These are phyloP conservation scores for Suillus discolor DNA, from an alignment of 768 basidiomycete species.

Conservation along the genomic window DNA sequence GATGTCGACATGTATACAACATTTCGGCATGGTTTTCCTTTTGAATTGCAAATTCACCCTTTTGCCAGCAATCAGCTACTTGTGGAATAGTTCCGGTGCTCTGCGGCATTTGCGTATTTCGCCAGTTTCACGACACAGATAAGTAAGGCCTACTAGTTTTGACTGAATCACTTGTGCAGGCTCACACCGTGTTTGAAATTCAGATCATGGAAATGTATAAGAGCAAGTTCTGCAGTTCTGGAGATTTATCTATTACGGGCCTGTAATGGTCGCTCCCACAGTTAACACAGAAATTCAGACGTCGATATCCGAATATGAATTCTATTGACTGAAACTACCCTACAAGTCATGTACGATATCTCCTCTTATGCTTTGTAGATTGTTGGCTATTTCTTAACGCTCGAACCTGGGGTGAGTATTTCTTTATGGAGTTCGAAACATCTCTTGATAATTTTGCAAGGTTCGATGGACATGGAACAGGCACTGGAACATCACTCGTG, in stretches of 20 bases:
- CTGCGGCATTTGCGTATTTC: too few relatives aligned
- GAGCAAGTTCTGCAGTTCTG: background rate
- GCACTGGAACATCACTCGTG: background rate
- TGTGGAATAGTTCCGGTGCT: too few relatives aligned
- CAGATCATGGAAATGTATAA: background rate
- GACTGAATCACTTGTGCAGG: too few relatives aligned
- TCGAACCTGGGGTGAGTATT: background rate
- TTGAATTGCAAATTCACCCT: too few relatives aligned
- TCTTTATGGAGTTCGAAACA: background rate
- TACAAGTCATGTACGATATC: background rate
- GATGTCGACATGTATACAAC: too few relatives aligned
- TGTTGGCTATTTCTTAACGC: background rate
- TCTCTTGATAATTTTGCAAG: background rate
- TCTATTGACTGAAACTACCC: background rate
- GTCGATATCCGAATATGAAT: too few relatives aligned
- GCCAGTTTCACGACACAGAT: too few relatives aligned
- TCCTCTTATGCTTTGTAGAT: background rate
- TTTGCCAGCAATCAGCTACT: too few relatives aligned
- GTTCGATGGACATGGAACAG: conserved; percentile 10
- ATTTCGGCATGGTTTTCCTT: too few relatives aligned
- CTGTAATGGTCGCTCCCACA: background rate
- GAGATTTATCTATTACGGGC: background rate
- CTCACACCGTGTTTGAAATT: background rate
- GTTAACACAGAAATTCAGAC: background rate
- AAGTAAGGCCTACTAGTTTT: too few relatives aligned